Evolutionary conservation across 805 yeast genomes (phyloP).

Genomic region (Schizosaccharomyces lindneri): DNA sequence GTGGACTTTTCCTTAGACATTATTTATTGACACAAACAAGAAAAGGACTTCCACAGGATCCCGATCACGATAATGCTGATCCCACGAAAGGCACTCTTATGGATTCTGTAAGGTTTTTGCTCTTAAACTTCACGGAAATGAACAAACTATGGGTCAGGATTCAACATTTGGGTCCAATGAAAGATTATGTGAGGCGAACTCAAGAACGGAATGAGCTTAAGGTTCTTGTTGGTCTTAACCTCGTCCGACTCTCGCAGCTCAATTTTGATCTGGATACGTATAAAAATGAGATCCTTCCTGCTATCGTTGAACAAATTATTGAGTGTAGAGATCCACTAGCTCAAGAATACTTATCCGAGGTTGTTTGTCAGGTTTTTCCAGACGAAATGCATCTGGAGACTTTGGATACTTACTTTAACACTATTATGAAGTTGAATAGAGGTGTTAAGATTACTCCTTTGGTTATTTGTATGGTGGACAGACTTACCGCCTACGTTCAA

Average conservation of each 20-base stretch:
- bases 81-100: slow-evolving; percentile 18
- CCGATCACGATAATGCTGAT: neutral
- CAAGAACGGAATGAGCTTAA: slow-evolving; percentile 71
- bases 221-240: slow-evolving; percentile 75
- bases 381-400: slow-evolving; percentile 71
- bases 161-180: slow-evolving; percentile 84
- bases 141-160: slow-evolving; percentile 91
- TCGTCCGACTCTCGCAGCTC: slow-evolving; percentile 68
- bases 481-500: slow-evolving; percentile 32
- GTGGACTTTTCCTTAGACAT: slow-evolving; percentile 68
- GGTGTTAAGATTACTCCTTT: slow-evolving; percentile 42
- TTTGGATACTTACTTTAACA: slow-evolving; percentile 36
- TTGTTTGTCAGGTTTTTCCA: slow-evolving; percentile 81
- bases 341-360: slow-evolving; percentile 77
- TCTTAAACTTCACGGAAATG: slow-evolving; percentile 86
- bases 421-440: slow-evolving; percentile 44
- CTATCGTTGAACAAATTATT: slow-evolving; percentile 64
- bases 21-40: slow-evolving; percentile 68
- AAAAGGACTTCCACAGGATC: slow-evolving; percentile 19
- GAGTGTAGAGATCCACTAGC: slow-evolving; percentile 84
- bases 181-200: slow-evolving; percentile 48
- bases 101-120: slow-evolving; percentile 54
- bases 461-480: slow-evolving; percentile 39
- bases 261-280: slow-evolving; percentile 26
- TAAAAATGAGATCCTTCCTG: slow-evolving; percentile 35